These are phyloP conservation scores for Phytopythium cucurbitacearum DNA, from an alignment of 352 stramenopile species.

Conservation along the genomic window DNA sequence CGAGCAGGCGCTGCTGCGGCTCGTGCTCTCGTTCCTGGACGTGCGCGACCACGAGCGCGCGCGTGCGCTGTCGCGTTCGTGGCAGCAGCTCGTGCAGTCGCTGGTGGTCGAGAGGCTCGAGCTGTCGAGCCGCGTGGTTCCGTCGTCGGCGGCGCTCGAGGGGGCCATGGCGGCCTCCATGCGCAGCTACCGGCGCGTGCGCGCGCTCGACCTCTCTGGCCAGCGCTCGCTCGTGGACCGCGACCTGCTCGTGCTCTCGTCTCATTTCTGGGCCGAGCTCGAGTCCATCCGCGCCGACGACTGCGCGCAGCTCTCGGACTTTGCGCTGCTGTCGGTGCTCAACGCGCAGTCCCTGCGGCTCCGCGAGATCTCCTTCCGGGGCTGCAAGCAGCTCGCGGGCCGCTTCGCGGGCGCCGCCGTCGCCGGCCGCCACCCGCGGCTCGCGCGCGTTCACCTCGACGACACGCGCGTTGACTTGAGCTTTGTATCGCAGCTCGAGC, in stretches of 20 bases:
- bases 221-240: slow-evolving; percentile 63
- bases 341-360: slow-evolving; percentile 79
- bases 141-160: slow-evolving; percentile 35
- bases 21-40: slow-evolving; percentile 66
- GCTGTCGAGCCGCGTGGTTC: slow-evolving; percentile 41
- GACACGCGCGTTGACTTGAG: slow-evolving; percentile 50
- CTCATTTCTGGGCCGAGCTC: slow-evolving; percentile 72
- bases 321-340: slow-evolving; percentile 71
- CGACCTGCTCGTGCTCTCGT: slow-evolving; percentile 76
- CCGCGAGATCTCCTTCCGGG: slow-evolving; percentile 53
- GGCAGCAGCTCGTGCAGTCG: slow-evolving; percentile 63
- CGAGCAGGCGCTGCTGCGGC: slow-evolving; percentile 55
- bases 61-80: slow-evolving; percentile 48
- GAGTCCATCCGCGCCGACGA: slow-evolving; percentile 64
- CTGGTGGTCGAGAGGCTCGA: slow-evolving; percentile 65
- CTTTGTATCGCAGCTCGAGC: slow-evolving; percentile 48
- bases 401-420: slow-evolving; percentile 35
- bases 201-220: slow-evolving; percentile 59
- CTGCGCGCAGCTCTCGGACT: slow-evolving; percentile 77
- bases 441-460: slow-evolving; percentile 52
- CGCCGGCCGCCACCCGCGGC: slow-evolving; percentile 54
- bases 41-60: slow-evolving; percentile 71
- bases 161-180: slow-evolving; percentile 55
- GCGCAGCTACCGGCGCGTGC: slow-evolving; percentile 63
- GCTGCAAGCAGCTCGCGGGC: slow-evolving; percentile 76